phyloP scores from a whole-genome alignment of 129 eudicot genomes.

The Pseudognaphalium luteoalbum region DNA sequence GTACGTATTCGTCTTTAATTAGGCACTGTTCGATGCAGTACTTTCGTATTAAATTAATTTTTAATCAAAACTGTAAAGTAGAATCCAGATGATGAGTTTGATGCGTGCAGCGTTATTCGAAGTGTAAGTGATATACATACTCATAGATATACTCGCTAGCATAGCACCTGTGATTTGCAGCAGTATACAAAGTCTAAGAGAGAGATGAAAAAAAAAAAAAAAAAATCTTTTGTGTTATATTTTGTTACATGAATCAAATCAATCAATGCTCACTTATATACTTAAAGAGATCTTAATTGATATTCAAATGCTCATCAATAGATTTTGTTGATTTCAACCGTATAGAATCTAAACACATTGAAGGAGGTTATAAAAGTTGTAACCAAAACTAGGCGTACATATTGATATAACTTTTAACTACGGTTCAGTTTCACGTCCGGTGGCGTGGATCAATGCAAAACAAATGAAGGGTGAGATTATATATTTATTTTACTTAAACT shows the following conservation, averaged over 20 bases:
- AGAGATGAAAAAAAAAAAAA: neutral
- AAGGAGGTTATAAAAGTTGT: neutral
- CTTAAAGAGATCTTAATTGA: neutral
- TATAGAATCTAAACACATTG: neutral
- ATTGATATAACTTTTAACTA: too few relatives aligned
- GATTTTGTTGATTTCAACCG: neutral
- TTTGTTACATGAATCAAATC: neutral
- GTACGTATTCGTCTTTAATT: neutral
- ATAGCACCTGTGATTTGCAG: neutral
- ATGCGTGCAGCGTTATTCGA: too few relatives aligned
- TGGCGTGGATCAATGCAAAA: neutral
- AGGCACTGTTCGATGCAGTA: too few relatives aligned
- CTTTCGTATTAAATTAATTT: neutral
- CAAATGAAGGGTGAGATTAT: neutral
- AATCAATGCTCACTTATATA: too few relatives aligned
- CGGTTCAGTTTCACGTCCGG: neutral
- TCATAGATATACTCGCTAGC: neutral
- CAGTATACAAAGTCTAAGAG: neutral
- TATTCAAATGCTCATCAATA: neutral
- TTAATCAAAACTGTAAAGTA: neutral
- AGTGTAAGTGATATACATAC: too few relatives aligned
- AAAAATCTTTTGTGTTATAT: too few relatives aligned
- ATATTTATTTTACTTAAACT: neutral
- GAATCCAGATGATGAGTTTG: neutral
- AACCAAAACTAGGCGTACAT: neutral